Evolutionary conservation across 148 eudicot species (phyloP).

Genomic region (Vaccinium macrocarpon): DNA sequence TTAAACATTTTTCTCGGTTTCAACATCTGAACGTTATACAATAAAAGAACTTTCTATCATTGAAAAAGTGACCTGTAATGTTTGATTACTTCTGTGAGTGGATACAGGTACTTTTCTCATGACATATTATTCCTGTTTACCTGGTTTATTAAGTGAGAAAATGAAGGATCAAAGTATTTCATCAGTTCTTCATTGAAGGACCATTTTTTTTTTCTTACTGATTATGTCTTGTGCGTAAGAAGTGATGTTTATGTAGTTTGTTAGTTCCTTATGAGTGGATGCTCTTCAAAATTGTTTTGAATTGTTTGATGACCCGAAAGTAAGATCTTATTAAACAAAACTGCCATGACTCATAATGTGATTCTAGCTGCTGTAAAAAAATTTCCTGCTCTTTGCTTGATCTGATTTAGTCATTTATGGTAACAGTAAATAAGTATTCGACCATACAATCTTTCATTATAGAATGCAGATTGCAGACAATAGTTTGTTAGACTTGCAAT

Average conservation of each 20-base stretch:
- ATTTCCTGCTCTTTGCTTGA: neutral
- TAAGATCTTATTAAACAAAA: no score
- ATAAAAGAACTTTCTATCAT: neutral
- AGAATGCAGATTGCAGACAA: slow-evolving; percentile 2
- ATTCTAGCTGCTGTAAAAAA: neutral
- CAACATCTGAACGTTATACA: neutral
- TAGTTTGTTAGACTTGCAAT: neutral
- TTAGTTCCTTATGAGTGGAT: neutral
- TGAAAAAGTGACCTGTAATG: neutral
- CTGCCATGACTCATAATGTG: neutral
- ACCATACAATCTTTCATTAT: neutral
- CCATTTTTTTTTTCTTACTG: neutral
- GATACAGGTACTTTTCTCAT: neutral
- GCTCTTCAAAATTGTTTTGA: neutral
- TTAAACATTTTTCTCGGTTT: neutral
- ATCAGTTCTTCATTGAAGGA: neutral
- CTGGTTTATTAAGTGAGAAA: slow-evolving; percentile 9
- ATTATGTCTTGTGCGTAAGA: neutral
- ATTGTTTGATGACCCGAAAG: neutral
- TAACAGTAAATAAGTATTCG: neutral
- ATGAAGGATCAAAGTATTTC: neutral
- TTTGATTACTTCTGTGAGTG: neutral
- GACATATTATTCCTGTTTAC: neutral
- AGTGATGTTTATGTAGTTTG: neutral
- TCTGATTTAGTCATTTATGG: neutral